Base-by-base conservation (phyloP, 148 eudicot genomes). In the Camellia lanceoleosa region DNA sequence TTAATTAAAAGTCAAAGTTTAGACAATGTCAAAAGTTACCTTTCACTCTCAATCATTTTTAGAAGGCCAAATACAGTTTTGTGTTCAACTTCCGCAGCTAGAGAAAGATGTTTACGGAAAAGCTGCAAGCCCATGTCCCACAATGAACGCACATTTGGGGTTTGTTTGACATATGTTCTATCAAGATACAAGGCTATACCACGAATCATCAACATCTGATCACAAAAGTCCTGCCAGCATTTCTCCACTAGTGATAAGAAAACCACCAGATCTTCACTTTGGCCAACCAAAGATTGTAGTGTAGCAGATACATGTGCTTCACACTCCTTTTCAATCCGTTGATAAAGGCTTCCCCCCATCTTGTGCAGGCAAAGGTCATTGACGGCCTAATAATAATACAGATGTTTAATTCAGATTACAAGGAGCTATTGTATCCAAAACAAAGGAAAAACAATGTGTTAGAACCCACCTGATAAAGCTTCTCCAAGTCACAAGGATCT, bases 111-210 rank as follows among this genome's bases (percentile, higher is more conserved):
- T 82, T 89, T 93, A 60, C 97, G 90, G 76, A 92, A 96, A 82
- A 96, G 95, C 84, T 90, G 97, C 89, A 96, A 89, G 74, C 99
- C 99, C 99, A 96, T 96, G 87, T 93, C 99, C 98, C 98, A 96
- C 82, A 96, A 84, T 58, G 99, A 96, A 74, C 92, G 91, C 76
- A 93, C 92, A 87, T 89, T 87, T 23, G 97, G 86, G 63, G 88
- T 89, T 86, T 93, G 99, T 79, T 92, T 96, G 86, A 92, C 99
- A 82, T 93, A 96, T 10, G 97, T 96, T 84, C 99, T 92, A 84
- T 96, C 99, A 64, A 96, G 98, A 85, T 86, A 91, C 80, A 96
- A 88, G 46, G 99, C 99, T 87, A 96, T 96, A 71, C 94, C 88
- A 80, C 99, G 99, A 68, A 96, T 96, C 98, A 96, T 91, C 81